These are phyloP conservation scores for Camellia japonica DNA, from an alignment of 148 eudicot genomes.

Conservation along the genomic window DNA sequence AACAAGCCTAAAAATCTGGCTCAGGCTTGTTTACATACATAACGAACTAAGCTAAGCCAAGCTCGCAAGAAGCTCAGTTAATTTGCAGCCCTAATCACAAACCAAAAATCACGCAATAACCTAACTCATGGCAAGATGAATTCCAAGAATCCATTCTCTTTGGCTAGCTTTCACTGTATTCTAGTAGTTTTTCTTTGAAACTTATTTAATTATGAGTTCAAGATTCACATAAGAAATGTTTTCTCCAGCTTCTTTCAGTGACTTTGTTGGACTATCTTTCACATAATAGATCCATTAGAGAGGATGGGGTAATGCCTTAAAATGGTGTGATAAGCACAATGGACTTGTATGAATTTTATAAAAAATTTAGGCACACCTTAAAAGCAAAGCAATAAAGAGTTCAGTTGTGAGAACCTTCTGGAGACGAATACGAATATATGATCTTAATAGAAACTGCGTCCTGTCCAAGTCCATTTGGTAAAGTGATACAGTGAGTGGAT, in stretches of 20 bases:
- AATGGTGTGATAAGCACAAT: background rate
- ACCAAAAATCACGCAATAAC: slow-evolving; percentile 3
- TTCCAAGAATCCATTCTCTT: background rate
- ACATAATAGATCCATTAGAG: background rate
- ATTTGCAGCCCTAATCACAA: background rate
- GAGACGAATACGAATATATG: slow-evolving; percentile 83
- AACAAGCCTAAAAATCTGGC: too few relatives aligned
- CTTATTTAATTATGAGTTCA: background rate
- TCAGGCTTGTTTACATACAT: too few relatives aligned
- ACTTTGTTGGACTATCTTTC: background rate
- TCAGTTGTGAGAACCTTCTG: slow-evolving; percentile 59
- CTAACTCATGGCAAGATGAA: background rate
- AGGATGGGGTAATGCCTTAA: background rate
- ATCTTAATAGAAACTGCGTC: slow-evolving; percentile 68
- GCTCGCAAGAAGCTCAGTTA: too few relatives aligned
- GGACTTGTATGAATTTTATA: background rate
- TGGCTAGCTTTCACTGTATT: background rate
- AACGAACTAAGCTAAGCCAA: too few relatives aligned
- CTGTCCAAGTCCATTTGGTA: slow-evolving; percentile 93
- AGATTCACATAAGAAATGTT: background rate
- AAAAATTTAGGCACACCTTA: background rate
- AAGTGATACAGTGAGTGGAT: slow-evolving; percentile 74
- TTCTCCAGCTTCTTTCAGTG: background rate
- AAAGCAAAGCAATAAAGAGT: background rate
- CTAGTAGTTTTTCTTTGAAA: too few relatives aligned